Percentiles rank a stretch among this genome's conserved stretches.
phyloP scores from a whole-genome alignment of 257 asterid species.

The Penstemon eatonii region DNA sequence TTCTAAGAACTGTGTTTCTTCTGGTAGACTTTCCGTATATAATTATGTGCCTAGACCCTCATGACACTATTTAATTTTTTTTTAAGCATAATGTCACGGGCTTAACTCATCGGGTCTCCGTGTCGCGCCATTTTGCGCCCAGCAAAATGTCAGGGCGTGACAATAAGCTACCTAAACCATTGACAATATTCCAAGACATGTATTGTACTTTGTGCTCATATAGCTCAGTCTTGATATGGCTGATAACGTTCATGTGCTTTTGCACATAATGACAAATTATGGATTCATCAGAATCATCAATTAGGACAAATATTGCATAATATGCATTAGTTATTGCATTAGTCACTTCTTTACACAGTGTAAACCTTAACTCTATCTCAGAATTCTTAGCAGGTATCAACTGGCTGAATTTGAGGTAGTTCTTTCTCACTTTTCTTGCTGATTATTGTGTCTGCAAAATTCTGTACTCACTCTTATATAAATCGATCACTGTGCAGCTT shows the following conservation, averaged over 20 bases:
- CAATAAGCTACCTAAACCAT: background rate
- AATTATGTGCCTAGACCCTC: background rate
- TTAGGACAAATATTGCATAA: too few relatives aligned
- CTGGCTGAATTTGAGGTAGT: slow-evolving; percentile 91
- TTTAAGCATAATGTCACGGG: too few relatives aligned
- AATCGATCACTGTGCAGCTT: slow-evolving; percentile 57
- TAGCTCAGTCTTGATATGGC: too few relatives aligned
- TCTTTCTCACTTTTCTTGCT: background rate
- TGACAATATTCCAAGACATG: background rate
- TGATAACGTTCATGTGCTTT: too few relatives aligned
- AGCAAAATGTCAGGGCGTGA: too few relatives aligned
- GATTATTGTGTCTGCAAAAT: slow-evolving; percentile 10
- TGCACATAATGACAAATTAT: too few relatives aligned
- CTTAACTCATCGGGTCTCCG: too few relatives aligned
- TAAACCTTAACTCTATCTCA: slow-evolving; percentile 47
- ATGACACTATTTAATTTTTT: background rate
- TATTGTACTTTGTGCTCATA: too few relatives aligned
- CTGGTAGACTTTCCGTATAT: background rate
- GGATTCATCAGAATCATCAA: too few relatives aligned
- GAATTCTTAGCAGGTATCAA: slow-evolving; percentile 81
- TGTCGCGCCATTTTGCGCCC: too few relatives aligned
- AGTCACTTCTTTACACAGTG: slow-evolving; percentile 4
- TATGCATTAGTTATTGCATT: too few relatives aligned
- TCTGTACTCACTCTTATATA: background rate
- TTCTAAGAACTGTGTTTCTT: too few relatives aligned